These are phyloP conservation scores for Tremella yokohamensis DNA, from an alignment of 768 basidiomycete genomes.

Conservation along the genomic window DNA sequence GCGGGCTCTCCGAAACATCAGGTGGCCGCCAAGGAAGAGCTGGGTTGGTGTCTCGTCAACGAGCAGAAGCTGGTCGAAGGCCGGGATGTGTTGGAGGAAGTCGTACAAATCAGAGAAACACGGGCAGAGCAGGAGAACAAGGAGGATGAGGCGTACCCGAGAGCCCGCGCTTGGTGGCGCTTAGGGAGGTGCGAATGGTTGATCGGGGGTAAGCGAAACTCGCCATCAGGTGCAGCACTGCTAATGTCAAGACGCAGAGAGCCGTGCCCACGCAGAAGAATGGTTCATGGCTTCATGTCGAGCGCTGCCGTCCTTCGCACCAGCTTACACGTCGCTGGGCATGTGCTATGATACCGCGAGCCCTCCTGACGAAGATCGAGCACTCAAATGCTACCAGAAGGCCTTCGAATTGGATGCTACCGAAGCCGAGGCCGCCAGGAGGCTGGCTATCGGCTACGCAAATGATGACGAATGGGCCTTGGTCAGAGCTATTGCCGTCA, in stretches of 20 bases:
- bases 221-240: background rate
- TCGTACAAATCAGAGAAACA: conserved; percentile 39
- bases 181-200: conserved; percentile 74
- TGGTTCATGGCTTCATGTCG: conserved; percentile 77
- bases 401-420: conserved; percentile 93
- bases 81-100: conserved; percentile 38
- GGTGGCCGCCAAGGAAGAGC: conserved; percentile 67
- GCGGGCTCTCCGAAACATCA: conserved; percentile 22
- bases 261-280: conserved; percentile 65
- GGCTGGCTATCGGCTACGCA: conserved; percentile 83
- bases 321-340: conserved; percentile 90
- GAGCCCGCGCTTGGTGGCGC: conserved; percentile 79
- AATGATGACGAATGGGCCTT: conserved; percentile 92
- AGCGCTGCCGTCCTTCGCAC: conserved; percentile 69
- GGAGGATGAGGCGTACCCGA: conserved; percentile 58
- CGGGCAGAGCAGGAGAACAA: conserved; percentile 50
- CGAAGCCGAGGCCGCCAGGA: conserved; percentile 76
- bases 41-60: conserved; percentile 76
- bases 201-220: conserved; percentile 58
- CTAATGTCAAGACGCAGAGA: conserved; percentile 34
- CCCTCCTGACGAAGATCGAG: conserved; percentile 76
- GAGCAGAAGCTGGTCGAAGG: conserved; percentile 44
- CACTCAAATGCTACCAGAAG: conserved; percentile 94
- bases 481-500: conserved; percentile 85
- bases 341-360: conserved; percentile 73